Conservation (phyloP, 345 rosid species). For the Populus ilicifolia region DNA sequence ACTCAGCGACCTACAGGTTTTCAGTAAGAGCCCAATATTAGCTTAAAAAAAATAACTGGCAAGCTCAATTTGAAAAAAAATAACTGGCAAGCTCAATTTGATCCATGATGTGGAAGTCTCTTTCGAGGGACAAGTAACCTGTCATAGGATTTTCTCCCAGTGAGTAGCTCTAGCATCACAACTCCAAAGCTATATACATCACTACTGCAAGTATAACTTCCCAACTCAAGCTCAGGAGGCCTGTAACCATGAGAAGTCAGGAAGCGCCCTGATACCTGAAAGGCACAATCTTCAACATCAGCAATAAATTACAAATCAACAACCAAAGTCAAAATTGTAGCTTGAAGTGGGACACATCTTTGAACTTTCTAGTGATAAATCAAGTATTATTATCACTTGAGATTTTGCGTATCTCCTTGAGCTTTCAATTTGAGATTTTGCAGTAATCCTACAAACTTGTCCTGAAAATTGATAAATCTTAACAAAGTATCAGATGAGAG, state of each 20-base stretch:
- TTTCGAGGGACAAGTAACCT: constrained; percentile 41
- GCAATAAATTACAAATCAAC: not conserved
- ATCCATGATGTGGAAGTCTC: not conserved
- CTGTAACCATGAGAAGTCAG: constrained; percentile 45
- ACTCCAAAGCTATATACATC: constrained; percentile 94
- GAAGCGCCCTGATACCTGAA: constrained; percentile 46
- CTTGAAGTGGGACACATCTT: not conserved
- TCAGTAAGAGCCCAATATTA: not conserved
- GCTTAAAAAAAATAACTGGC: not conserved
- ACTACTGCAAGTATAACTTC: constrained; percentile 78
- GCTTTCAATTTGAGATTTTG: not conserved
- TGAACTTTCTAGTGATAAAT: not conserved
- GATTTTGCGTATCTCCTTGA: not conserved
- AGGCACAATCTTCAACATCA: constrained; percentile 11
- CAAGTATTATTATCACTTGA: not conserved
- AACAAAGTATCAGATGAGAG: not conserved
- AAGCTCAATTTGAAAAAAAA: not conserved
- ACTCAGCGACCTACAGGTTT: constrained; percentile 52
- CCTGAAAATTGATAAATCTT: not conserved
- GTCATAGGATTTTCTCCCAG: constrained; percentile 74
- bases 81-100: not conserved
- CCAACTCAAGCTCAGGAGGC: constrained; percentile 74
- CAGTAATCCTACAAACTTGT: not conserved
- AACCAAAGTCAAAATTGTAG: not conserved
- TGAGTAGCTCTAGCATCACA: constrained; percentile 90